Evolutionary conservation across 768 basidiomycete genomes (phyloP), one percentile per base, ranked within the genome.

Genomic region (Boletus sensibilis): DNA sequence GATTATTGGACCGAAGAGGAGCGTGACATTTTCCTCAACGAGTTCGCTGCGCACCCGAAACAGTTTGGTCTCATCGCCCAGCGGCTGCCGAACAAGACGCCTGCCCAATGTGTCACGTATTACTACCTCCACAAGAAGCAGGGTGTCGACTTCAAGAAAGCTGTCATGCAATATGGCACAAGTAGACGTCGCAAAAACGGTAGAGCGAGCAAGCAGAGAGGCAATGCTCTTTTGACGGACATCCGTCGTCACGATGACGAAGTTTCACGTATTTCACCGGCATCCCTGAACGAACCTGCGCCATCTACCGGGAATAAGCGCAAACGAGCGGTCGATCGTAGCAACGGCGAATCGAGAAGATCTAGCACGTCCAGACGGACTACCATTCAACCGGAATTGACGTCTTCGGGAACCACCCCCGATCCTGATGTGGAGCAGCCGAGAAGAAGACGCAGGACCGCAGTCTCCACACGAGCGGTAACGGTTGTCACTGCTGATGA

Each of bases 81-180:
- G 23, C 82, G 77, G 61, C 74, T 98, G 13, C 84, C 88, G 5
- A 80, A 92, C 78, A 98, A 97, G 79, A 87, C 91, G 2, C 77
- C 91, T 1, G 78, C 86, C 0, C 90, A 97, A 79, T 97, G 94
- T 68, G 90, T 98, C 44, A 83, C 88, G 47, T 96, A 85, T 73
- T 98, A 98, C 73, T 98, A 98, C 71, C 77, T 96, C 49, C 91
- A 94, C 75, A 98, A 98, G 80, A 93, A 94, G 75, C 82, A 81
- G 63, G 73, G 81, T 37, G 91, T 94, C 66, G 88, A 94, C 73
- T 95, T 94, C 74, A 84, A 90, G 53, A 83, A 86, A 61, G 84
- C 89, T 16, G 79, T 92, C 23, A 75, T 84, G 45, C 82, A 81
- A 62, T 81, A 83, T 59, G 86, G 83, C 14, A 82, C 84, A 1